Evolutionary conservation across 2,329 filamentous ascomycete species (phyloP), one percentile per base, ranked within the genome.

Genomic region (Stylonectria norvegica): DNA sequence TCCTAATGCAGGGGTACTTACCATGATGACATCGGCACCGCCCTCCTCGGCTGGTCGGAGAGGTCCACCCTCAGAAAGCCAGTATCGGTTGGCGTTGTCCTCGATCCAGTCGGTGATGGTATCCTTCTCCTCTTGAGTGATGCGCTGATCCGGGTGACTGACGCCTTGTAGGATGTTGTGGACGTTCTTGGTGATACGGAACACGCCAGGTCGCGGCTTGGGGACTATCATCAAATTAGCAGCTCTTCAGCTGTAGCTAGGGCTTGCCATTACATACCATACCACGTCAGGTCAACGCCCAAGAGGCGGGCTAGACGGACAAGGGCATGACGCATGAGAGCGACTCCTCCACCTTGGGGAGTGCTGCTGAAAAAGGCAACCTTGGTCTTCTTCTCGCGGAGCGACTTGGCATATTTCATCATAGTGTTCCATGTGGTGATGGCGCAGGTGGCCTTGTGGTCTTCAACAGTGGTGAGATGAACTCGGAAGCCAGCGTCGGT

Each of bases 111-210:
- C 75, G 8, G 75, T 75, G 36, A 91, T 78, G n/a, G 70, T 65
- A 1, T 68, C 61, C 53, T 82, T 80, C 42, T 86, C 78, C 2
- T 84, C 75, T 1, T 69, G 52, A 1, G 73, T 78, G 20, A 91
- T 71, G n/a, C 79, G 75, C 51, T 86, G 76, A 3, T 78, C 75
- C 0, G 79, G 76, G 18, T 74, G 70, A 28, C 81, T 80, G 29
- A 90, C 86, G 7, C 86, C 87, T 65, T 93, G 87, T 3, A 93
- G 78, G 49, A 91, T 90, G 64, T 93, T 93, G 76, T 93, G 87
- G 53, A 89, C 85, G 50, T 85, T 89, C 67, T 93, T 93, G 51
- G 87, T 93, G 63, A 88, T 84, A 36, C 86, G 76, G 64, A 93
- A 93, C 9, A 91, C 81, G 12, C 85, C 82, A 3, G 85, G 85